Evolutionary conservation across 305 asterid species (phyloP), one percentile per base, ranked within the genome.

Genomic region (Fraxinus velutina): DNA sequence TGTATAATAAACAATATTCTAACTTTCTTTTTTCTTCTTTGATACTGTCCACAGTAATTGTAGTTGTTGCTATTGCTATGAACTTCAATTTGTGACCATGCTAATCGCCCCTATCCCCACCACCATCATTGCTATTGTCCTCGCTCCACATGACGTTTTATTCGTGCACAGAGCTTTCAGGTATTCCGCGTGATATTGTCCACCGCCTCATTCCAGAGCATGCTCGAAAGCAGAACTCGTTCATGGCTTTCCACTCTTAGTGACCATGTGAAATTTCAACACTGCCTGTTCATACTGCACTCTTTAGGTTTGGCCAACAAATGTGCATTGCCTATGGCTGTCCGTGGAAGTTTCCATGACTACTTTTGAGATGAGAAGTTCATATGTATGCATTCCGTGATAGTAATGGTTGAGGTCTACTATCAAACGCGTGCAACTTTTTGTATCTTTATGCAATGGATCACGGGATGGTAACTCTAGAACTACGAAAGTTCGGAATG

Each of bases 191-290:
- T 4, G 97, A 91, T 22, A 93, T 94, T 34, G 84, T 92, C 85
- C 90, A 90, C 71, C 97, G 98, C 60, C 98, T 95, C 81, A 88
- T 95, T 80, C 99, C 99, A 15, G 99, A 95, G 89, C 99, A 95
- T 84, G 99, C 99, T 33, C 92, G 96, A 86, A 91, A 92, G 91
- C 98, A 95, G 89, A 95, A 92, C 89, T 87, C 91, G 89, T 95
- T 95, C 90, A 93, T 95, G 99, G 99, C 99, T 73, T 92, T 95
- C 85, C 92, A 94, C 84, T 86, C 98, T 36, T 93, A 92, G 84
- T 76, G 24, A n/a, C 84, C 50, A 33, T 34, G 64, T 55, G 42
- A 55, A 33, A 50, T 62, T 81, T 66, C 80, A 22, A 33, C 68
- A 34, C 78, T 33, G 80, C 76, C 72, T 70, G 79, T 50, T 39